phyloP scores from a whole-genome alignment of 1,139 yeast species.

The Torulaspora pretoriensis region DNA sequence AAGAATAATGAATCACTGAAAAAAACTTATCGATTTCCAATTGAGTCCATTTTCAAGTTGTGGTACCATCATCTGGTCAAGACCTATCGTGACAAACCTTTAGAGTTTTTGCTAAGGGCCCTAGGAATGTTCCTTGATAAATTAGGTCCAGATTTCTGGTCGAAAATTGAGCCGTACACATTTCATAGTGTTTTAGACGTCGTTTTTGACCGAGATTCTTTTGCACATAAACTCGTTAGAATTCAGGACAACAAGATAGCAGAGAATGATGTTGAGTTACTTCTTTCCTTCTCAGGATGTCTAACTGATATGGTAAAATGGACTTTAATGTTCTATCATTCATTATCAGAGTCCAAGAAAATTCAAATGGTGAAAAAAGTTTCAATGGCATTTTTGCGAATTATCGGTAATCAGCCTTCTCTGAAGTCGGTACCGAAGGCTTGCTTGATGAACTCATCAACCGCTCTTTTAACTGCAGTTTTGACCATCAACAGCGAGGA shows the following conservation, averaged over 20 bases:
- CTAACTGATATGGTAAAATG: constrained; percentile 36
- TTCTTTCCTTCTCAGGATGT: constrained; percentile 27
- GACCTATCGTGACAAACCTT: constrained; percentile 50
- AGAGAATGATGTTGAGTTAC: constrained; percentile 34
- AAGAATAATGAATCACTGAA: constrained; percentile 44
- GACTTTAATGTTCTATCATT: constrained; percentile 35
- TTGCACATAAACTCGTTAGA: constrained; percentile 25
- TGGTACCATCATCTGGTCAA: constrained; percentile 40
- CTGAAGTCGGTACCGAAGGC: constrained; percentile 34
- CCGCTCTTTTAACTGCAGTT: constrained; percentile 32
- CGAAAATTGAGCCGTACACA: constrained; percentile 46
- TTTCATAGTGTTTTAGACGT: constrained; percentile 53
- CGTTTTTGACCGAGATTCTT: constrained; percentile 36
- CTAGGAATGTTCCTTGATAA: constrained; percentile 42
- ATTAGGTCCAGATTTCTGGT: constrained; percentile 50
- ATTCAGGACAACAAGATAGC: constrained; percentile 31
- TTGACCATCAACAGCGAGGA: constrained; percentile 31
- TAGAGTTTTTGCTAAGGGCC: constrained; percentile 51
- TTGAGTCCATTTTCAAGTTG: constrained; percentile 46
- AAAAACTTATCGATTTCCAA: constrained; percentile 39
- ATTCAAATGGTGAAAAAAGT: constrained; percentile 37
- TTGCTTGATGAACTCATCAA: constrained; percentile 35
- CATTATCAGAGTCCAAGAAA: constrained; percentile 33
- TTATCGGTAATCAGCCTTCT: constrained; percentile 28
- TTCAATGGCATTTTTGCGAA: constrained; percentile 32